Percentiles rank a stretch among this genome's conserved stretches.
Conservation (phyloP, 805 yeast genomes). For the Wickerhamomyces kurtzmanii region DNA sequence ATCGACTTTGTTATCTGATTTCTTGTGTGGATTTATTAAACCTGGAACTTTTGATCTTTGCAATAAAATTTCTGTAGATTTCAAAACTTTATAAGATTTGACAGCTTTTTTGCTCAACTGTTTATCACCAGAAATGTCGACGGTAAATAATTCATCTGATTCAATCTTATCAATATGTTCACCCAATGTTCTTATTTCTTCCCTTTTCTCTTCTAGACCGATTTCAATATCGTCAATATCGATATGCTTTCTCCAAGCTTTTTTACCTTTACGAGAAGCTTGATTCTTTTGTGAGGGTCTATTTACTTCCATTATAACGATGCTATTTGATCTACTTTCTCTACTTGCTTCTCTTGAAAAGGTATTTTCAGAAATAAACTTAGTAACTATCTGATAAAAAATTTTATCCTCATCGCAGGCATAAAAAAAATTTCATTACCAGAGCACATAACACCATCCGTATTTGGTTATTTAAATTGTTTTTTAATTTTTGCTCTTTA, state of each 20-base stretch:
- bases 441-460: no score
- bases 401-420: no score
- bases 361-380: no score
- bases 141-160: conserved; percentile 42
- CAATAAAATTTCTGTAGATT: conserved; percentile 42
- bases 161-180: conserved; percentile 29
- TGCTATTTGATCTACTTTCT: not conserved
- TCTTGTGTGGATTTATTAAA: conserved; percentile 29
- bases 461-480: no score
- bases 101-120: conserved; percentile 27
- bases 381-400: no score
- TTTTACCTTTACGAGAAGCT: conserved; percentile 85
- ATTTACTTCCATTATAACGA: conserved; percentile 21
- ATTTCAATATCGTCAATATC: conserved; percentile 73
- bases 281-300: conserved; percentile 58
- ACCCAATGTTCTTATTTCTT: conserved; percentile 46
- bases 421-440: no score
- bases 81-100: conserved; percentile 25
- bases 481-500: no score
- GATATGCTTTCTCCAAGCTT: conserved; percentile 87
- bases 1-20: conserved; percentile 33
- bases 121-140: conserved; percentile 61
- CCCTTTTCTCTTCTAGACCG: conserved; percentile 61
- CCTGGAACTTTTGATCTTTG: conserved; percentile 74
- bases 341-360: conserved; percentile 1